Evolutionary conservation across 2,329 filamentous ascomycete genomes (phyloP), one percentile per base, ranked within the genome.

Genomic region (Fusarium stilboides): DNA sequence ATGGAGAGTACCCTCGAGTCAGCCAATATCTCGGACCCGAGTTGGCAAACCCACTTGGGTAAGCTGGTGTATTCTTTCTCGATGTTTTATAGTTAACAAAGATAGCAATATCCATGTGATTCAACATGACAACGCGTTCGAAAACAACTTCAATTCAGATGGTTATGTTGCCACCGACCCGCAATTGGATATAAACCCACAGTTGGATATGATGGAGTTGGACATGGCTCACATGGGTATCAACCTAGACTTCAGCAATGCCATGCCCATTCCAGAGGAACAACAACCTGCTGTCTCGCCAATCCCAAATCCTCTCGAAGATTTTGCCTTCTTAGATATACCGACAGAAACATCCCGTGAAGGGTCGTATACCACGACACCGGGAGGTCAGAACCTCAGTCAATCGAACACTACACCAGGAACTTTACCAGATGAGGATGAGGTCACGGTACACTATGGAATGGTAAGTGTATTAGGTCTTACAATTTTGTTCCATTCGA

Each of bases 301-400:
- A 6, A 5, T 15, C 1, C 1, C 19, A 0, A 5, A 4, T 4
- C 0, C 34, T 0, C 15, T 55, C 0, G 28, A 36, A 5, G 36
- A 28, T 8, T 37, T 45, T 1, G 10, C 34, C 3, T 56, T 28
- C 2, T 31, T 62, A 1, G 36, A 28, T 3, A 1, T 46, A 1
- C 57, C 59, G 2, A 26, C 22, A 1, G 47, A 56, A 2, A 62
- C 34, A 15, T 55, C 57, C 0, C 36, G 26, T 3, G 57, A 60
- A 15, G 54, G 47, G 1, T 62, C 59, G 3, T 36, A 31, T 31
- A 31, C 31, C 0, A 61, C 9, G 2, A 62, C 59, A 14, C 28
- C 42, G 0, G 57, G 28, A 0, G 0, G 19, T 1, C 37, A 13
- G 12, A 20, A 4, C 1, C 36, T 31, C 14, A 62, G 42, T 2